Percentiles rank a stretch among this genome's conserved stretches.
Conservation (phyloP, 2,329 filamentous ascomycete species). For the Alternaria atra region DNA sequence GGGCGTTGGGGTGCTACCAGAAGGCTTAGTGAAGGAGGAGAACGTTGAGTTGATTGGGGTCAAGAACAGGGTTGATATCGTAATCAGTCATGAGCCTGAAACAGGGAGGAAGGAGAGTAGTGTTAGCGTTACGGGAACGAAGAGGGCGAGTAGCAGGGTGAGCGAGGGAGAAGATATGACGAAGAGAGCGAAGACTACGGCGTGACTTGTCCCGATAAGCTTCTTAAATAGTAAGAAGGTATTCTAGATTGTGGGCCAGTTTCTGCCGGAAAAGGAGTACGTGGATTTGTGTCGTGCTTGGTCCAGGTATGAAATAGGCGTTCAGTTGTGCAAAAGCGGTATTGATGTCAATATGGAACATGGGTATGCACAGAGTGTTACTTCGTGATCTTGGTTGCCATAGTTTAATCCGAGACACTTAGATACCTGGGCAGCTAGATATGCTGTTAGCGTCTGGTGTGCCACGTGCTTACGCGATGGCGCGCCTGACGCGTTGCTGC, state of each 20-base stretch:
- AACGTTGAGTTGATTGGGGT: background rate
- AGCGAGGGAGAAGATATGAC: background rate
- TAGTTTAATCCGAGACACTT: no score
- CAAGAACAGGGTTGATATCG: background rate
- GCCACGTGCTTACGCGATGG: background rate
- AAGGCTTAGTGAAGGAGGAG: background rate
- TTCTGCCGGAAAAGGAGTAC: no score
- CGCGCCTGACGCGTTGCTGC: background rate
- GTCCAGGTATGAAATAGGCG: background rate
- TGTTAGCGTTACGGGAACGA: background rate
- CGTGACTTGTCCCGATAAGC: background rate
- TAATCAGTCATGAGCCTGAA: background rate
- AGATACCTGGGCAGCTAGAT: no score
- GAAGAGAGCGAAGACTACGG: background rate
- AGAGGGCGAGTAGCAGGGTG: background rate
- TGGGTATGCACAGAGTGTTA: background rate
- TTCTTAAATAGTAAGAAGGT: background rate
- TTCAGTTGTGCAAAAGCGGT: background rate
- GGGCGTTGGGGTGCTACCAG: background rate
- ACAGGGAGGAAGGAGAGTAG: background rate
- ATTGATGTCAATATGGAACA: background rate
- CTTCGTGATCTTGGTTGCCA: background rate
- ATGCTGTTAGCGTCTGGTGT: background rate
- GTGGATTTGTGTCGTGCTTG: background rate
- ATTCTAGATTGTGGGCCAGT: no score